Evolutionary conservation across 306 rosid genomes (phyloP).

Genomic region (Psophocarpus tetragonolobus): DNA sequence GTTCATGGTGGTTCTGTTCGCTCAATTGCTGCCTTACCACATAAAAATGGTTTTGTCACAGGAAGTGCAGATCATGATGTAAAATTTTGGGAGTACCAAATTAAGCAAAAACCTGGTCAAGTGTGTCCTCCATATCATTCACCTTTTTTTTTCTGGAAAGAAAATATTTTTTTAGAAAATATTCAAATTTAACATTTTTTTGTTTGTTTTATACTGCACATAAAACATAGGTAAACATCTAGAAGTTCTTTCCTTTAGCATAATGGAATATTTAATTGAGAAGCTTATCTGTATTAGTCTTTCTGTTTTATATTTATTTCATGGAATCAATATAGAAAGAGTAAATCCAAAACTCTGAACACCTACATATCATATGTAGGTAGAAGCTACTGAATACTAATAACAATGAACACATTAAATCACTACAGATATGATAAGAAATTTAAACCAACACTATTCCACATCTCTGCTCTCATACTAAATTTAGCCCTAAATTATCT

Average conservation of each 20-base stretch:
- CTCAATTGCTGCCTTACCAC: slow-evolving; percentile 71
- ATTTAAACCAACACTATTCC: not conserved
- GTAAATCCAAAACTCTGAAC: not conserved
- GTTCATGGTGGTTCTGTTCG: slow-evolving; percentile 84
- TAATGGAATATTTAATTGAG: not conserved
- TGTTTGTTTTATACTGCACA: slow-evolving; percentile 13
- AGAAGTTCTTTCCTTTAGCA: not conserved
- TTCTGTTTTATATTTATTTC: not conserved
- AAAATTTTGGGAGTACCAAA: slow-evolving; percentile 89
- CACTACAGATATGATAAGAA: not conserved
- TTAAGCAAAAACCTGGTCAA: slow-evolving; percentile 69
- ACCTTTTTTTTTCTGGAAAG: not conserved
- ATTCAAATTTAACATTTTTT: not conserved
- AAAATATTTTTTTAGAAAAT: not conserved
- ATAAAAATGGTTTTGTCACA: slow-evolving; percentile 77
- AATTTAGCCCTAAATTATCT: not conserved
- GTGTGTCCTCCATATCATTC: slow-evolving; percentile 53
- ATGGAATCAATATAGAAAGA: slow-evolving; percentile 3
- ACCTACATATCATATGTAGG: slow-evolving; percentile 1
- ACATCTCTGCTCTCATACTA: not conserved
- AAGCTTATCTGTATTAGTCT: not conserved
- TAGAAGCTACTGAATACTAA: not conserved
- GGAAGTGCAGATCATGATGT: slow-evolving; percentile 95
- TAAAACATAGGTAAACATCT: slow-evolving; percentile 6
- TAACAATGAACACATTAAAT: not conserved